Base-by-base conservation (phyloP, 805 yeast species). In the Yarrowia divulgata region DNA sequence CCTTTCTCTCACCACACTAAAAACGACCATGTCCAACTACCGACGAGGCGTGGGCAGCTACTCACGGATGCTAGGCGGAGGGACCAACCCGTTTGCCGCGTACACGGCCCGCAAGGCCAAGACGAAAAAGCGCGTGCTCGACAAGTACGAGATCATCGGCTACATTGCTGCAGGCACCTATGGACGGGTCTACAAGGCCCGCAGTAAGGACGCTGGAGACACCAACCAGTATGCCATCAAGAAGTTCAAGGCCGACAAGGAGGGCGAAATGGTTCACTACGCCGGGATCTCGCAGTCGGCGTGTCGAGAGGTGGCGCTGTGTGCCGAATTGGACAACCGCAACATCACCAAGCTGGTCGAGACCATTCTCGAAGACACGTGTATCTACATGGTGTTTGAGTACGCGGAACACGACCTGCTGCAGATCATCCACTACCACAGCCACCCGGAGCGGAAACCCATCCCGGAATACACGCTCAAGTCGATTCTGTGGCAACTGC, bases 81-180 rank as follows among this genome's bases (percentile, higher is more conserved):
- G 46, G 40, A 16, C 57, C 48, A 63, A 63, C 12, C 68, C 68
- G 48, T 63, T 63, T 23, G 57, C 57, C 39, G 68, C 68, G 14
- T 63, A 63, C 39, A 29, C 32, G 8, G 68, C 68, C 13, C 68
- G 68, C 39, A 63, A 63, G 37, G 46, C 68, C 39, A 63, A 63
- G 10, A 48, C 68, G 10, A 63, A 49, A 13, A 35, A 49, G 12
- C 87, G 90, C 1, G 97, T 95, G 3, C 80, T 92, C n/a, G 88
- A 89, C 67, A 90, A 89, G 73, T 95, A 93, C 79, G 93, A 90
- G 71, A 89, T 95, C 70, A 79, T 93, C 18, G 99, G 99, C 0
- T 95, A 95, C 78, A 95, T 95, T 70, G 99, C 99, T 0, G 97
- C 99, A 0, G 99, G 99, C 48, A 95, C 99, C 0, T 95, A 95